Base-by-base conservation (phyloP, 2,329 filamentous ascomycete species). In the Fusarium secorum region DNA sequence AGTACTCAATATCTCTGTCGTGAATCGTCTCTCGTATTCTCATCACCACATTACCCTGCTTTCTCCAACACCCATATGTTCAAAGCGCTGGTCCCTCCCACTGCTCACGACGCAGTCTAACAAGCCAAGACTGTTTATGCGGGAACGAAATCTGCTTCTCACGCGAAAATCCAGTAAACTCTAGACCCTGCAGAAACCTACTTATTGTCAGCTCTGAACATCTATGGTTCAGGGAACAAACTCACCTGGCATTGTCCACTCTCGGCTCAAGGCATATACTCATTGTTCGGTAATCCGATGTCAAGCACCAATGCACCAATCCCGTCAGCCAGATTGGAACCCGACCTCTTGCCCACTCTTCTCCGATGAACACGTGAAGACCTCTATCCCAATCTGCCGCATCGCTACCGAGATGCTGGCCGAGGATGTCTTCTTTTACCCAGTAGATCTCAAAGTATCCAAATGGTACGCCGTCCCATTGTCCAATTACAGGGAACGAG, bases 371-470 rank as follows among this genome's bases (percentile, higher is more conserved):
- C 17, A 96, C 89, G 77, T 99, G 96, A 22, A 98, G 82, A 0
- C 96, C 96, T 11, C 96, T 86, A 75, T 98, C 95, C 81, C 92
- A 98, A 75, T 97, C 93, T 11, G 87, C 88, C 0, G 90, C 89
- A 7, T 88, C 86, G 26, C 86, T 86, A 1, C 90, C 86, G 7
- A 97, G 81, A 70, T 93, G 86, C 51, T 86, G 87, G 1, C 93
- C 94, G 2, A 99, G 79, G 0, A 85, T 83, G 77, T 98, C 96
- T 78, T 99, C 96, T 77, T 97, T 97, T 7, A 96, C 94, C 95
- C 96, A 99, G 82, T 99, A 99, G 36, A 99, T 87, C 83, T 99
- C 96, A 78, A 99, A 98, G 79, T 97, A 99, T 0, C 94, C 96
- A 82, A 98, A 99, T 0, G 95, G 95, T 66, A 95, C 91, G 15